Percentiles rank a stretch among this genome's conserved stretches.
phyloP scores from a whole-genome alignment of 2,329 filamentous ascomycete species.

The Sclerotinia trifoliorum region DNA sequence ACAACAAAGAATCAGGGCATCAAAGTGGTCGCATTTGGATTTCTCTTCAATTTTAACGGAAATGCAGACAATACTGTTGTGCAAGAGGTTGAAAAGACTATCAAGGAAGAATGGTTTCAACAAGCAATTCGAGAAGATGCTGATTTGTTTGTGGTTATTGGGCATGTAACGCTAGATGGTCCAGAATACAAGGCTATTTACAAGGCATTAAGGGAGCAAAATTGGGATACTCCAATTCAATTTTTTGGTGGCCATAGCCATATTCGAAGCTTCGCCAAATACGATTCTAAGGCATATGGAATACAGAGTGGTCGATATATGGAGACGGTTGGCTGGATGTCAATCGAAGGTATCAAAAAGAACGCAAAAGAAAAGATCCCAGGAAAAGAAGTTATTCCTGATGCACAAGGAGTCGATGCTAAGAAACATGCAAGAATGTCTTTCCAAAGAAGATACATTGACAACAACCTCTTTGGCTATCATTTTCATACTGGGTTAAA shows the following conservation, averaged over 20 bases:
- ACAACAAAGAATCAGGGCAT: conserved; percentile 86
- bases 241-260: conserved; percentile 92
- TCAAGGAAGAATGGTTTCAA: conserved; percentile 87
- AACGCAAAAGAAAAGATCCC: conserved; percentile 34
- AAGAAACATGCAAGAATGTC: conserved; percentile 45
- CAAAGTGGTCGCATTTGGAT: conserved; percentile 83
- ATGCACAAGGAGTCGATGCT: conserved; percentile 1
- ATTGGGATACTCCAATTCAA: conserved; percentile 81
- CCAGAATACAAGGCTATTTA: conserved; percentile 76
- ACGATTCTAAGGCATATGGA: conserved; percentile 74
- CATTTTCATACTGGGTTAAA: conserved; percentile 77
- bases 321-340: conserved; percentile 94
- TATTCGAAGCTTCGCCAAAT: conserved; percentile 78
- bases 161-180: conserved; percentile 81
- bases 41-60: conserved; percentile 88
- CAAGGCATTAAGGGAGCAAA: conserved; percentile 70
- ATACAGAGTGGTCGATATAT: conserved; percentile 89
- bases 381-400: conserved; percentile 25
- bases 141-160: conserved; percentile 82
- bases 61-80: conserved; percentile 92
- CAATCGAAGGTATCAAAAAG: conserved; percentile 61
- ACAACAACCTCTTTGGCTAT: conserved; percentile 86
- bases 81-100: conserved; percentile 72
- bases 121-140: conserved; percentile 79
- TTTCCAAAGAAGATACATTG: conserved; percentile 82